These are phyloP conservation scores for Podosphaera xanthii DNA, from an alignment of 2,329 filamentous ascomycete genomes.

Conservation along the genomic window DNA sequence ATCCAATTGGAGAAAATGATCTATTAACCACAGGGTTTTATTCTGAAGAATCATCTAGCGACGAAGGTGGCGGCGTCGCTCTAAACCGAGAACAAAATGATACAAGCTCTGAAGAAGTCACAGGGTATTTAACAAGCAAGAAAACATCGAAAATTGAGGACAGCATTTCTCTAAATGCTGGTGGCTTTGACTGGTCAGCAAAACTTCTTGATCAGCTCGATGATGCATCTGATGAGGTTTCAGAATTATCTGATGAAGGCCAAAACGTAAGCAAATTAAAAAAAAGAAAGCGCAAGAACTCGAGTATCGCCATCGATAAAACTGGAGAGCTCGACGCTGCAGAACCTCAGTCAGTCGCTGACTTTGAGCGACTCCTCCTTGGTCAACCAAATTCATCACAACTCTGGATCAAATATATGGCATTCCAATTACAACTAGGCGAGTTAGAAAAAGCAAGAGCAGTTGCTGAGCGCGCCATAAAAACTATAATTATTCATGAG, in stretches of 20 bases:
- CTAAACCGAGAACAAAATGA: slow-evolving; percentile 17
- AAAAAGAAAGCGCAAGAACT: slow-evolving; percentile 54
- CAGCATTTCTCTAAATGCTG: slow-evolving; percentile 36
- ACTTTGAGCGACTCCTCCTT: slow-evolving; percentile 82
- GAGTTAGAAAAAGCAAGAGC: slow-evolving; percentile 75
- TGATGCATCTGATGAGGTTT: slow-evolving; percentile 21
- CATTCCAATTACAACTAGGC: slow-evolving; percentile 84
- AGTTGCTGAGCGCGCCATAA: slow-evolving; percentile 72
- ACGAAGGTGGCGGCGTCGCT: slow-evolving; percentile 18
- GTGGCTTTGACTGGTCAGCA: slow-evolving; percentile 76
- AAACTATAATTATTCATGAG: slow-evolving; percentile 76
- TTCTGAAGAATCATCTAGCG: slow-evolving; percentile 15
- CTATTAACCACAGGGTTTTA: not conserved
- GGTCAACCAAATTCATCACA: slow-evolving; percentile 82
- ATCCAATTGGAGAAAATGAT: slow-evolving; percentile 22
- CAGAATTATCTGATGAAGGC: slow-evolving; percentile 20
- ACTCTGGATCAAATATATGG: slow-evolving; percentile 95
- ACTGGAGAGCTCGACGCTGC: slow-evolving; percentile 80
- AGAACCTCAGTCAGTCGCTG: slow-evolving; percentile 70
- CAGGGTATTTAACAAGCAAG: slow-evolving; percentile 8
- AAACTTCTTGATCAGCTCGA: slow-evolving; percentile 34
- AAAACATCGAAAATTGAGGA: slow-evolving; percentile 13
- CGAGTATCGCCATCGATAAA: slow-evolving; percentile 61
- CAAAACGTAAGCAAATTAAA: slow-evolving; percentile 20
- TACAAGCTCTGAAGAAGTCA: slow-evolving; percentile 16